phyloP scores from a whole-genome alignment of 1,284 basidiomycete species.

The Cystobasidium sp. region DNA sequence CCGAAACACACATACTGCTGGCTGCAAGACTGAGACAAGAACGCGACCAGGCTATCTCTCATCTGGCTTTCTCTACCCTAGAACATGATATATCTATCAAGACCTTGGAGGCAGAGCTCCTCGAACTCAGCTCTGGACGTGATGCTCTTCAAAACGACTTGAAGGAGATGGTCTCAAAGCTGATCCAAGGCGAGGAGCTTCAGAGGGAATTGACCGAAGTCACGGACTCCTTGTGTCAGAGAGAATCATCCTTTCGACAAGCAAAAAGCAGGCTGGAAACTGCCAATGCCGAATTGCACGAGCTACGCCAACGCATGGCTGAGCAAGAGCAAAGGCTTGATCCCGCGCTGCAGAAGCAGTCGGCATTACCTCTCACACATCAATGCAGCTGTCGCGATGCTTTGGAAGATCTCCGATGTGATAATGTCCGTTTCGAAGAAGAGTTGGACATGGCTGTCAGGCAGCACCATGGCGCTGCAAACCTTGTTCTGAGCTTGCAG shows the following conservation, averaged over 20 bases:
- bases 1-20: not conserved
- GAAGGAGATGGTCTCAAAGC: slow-evolving; percentile 18
- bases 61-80: slow-evolving; percentile 21
- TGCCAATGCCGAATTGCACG: slow-evolving; percentile 13
- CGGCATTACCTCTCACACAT: no score
- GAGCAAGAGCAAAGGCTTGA: not conserved
- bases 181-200: slow-evolving; percentile 15
- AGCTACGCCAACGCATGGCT: not conserved
- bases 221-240: slow-evolving; percentile 6
- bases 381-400: not conserved
- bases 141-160: slow-evolving; percentile 7
- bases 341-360: not conserved
- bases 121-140: slow-evolving; percentile 3
- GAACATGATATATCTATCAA: slow-evolving; percentile 20
- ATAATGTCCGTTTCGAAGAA: not conserved
- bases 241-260: slow-evolving; percentile 3
- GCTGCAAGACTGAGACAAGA: slow-evolving; percentile 32
- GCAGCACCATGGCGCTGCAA: not conserved
- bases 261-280: slow-evolving; percentile 11
- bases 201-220: not conserved
- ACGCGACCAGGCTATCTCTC: slow-evolving; percentile 24
- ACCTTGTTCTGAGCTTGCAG: slow-evolving; percentile 1
- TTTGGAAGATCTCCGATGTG: not conserved
- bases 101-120: slow-evolving; percentile 6
- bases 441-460: not conserved